Evolutionary conservation across 805 yeast genomes (phyloP), one percentile per base, ranked within the genome.

Genomic region (Yarrowia yakushimensis): DNA sequence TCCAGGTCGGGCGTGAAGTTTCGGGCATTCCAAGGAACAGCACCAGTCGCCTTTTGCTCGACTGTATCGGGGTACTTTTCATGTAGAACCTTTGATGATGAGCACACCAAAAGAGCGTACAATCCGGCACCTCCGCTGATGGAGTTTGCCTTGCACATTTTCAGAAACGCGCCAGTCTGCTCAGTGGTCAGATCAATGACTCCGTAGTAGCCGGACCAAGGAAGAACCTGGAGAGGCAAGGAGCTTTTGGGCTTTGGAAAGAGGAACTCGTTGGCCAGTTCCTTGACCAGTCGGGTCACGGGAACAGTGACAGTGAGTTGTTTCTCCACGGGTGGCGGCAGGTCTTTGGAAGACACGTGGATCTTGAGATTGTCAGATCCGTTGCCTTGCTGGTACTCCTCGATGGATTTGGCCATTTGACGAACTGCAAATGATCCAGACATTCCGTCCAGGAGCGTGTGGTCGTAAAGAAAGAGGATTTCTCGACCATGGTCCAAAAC

Each of bases 361-460:
- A 52, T n/a, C 43, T 48, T 22, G 11, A 3, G 9, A 17, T 22
- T 22, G 6, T 48, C 57, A 6, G 3, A 4, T 4, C 28, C 30
- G n/a, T 48, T 22, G 22, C 30, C 57, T 6, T 52, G 20, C 11
- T 15, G 12, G 18, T 52, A 52, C 1, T 52, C 43, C 8, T 52
- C 59, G 18, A 36, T 36, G 23, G n/a, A 34, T 7, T 17, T 20
- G n/a, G 31, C 61, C 20, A 55, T 9, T 23, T 55, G 61, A 13
- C 36, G 28, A 9, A 27, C 20, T 12, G 48, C 61, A 39, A 39
- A 39, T 0, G 64, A 54, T 0, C 71, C 70, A 8, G 68, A 63
- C 60, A 63, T 65, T 31, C 71, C 71, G 33, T 69, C 71, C 41
- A 59, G 66, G n/a, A 63, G 30, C 7, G 67, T 43, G 42, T 69